These are phyloP conservation scores for Boletus vinaceobasis DNA, from an alignment of 768 basidiomycete species.

Conservation along the genomic window DNA sequence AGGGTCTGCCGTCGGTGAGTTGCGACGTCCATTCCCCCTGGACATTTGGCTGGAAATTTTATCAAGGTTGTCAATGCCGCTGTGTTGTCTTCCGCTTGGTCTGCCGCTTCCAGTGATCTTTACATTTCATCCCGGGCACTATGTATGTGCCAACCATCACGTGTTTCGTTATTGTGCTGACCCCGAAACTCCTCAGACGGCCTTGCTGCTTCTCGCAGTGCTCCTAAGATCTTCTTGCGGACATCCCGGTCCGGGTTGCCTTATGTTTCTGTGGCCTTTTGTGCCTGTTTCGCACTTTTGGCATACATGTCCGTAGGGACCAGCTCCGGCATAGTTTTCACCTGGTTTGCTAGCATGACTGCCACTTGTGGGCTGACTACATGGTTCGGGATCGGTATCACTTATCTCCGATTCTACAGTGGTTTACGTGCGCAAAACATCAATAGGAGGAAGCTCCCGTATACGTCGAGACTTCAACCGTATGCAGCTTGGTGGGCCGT, in stretches of 20 bases:
- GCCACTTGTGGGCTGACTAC: slow-evolving; percentile 39
- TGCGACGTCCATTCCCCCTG: neutral
- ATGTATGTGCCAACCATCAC: slow-evolving; percentile 16
- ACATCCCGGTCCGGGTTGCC: slow-evolving; percentile 41
- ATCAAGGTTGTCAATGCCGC: slow-evolving; percentile 30
- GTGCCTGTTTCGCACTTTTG: slow-evolving; percentile 30
- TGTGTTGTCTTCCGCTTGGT: slow-evolving; percentile 43
- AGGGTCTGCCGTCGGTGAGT: slow-evolving; percentile 43
- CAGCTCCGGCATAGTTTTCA: slow-evolving; percentile 37
- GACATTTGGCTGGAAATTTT: neutral
- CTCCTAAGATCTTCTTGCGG: slow-evolving; percentile 47
- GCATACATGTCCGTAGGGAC: slow-evolving; percentile 38
- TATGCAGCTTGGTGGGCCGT: slow-evolving; percentile 38
- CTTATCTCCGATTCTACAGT: slow-evolving; percentile 43
- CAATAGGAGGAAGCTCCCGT: slow-evolving; percentile 45
- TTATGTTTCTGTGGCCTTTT: slow-evolving; percentile 34
- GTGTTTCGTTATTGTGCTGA: neutral
- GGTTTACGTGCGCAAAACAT: slow-evolving; percentile 49
- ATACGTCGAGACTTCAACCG: slow-evolving; percentile 37
- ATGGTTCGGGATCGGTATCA: slow-evolving; percentile 41
- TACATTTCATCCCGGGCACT: slow-evolving; percentile 34
- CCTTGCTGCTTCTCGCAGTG: slow-evolving; percentile 46
- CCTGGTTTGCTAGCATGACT: slow-evolving; percentile 34
- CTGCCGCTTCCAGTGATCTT: slow-evolving; percentile 34
- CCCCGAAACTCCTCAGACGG: slow-evolving; percentile 39